Conservation (phyloP, 2,329 filamentous ascomycete species). For the Aspergillus sp. region DNA sequence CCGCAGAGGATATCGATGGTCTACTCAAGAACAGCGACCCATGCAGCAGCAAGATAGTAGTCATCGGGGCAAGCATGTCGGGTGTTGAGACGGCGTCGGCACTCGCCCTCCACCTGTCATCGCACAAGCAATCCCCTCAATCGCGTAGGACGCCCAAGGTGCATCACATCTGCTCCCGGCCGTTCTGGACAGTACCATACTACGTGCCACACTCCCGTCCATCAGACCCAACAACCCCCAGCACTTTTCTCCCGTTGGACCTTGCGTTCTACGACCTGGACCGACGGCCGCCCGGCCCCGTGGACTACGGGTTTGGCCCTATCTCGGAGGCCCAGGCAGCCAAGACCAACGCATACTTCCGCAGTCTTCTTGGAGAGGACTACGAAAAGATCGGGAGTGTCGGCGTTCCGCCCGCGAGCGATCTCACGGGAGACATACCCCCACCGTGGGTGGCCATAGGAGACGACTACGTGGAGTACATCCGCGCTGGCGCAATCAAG, state of each 20-base stretch:
- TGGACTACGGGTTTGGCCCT: conserved; percentile 65
- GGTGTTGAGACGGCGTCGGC: conserved; percentile 74
- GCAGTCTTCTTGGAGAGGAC: conserved; percentile 44
- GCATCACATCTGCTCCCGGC: conserved; percentile 67
- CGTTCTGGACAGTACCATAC: conserved; percentile 69
- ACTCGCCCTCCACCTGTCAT: conserved; percentile 70
- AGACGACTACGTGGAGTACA: conserved; percentile 71
- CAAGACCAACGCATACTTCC: conserved; percentile 51
- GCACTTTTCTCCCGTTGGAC: conserved; percentile 69
- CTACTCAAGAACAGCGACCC: conserved; percentile 6
- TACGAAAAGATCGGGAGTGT: conserved; percentile 40
- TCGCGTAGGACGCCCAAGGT: conserved; percentile 42
- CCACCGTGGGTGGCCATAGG: conserved; percentile 68
- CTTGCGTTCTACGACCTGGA: conserved; percentile 69
- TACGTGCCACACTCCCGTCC: conserved; percentile 38
- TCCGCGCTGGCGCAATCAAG: conserved; percentile 62
- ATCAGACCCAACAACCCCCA: neutral
- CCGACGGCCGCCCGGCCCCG: conserved; percentile 56
- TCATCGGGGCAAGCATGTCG: conserved; percentile 81
- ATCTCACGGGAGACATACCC: conserved; percentile 44
- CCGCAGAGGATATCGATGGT: conserved; percentile 40
- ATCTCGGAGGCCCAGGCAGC: conserved; percentile 59
- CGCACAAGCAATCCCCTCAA: conserved; percentile 53
- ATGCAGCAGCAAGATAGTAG: conserved; percentile 61
- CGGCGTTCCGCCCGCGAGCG: conserved; percentile 24